Evolutionary conservation across 129 eudicot species (phyloP).

Genomic region (Ambrosia trifida): DNA sequence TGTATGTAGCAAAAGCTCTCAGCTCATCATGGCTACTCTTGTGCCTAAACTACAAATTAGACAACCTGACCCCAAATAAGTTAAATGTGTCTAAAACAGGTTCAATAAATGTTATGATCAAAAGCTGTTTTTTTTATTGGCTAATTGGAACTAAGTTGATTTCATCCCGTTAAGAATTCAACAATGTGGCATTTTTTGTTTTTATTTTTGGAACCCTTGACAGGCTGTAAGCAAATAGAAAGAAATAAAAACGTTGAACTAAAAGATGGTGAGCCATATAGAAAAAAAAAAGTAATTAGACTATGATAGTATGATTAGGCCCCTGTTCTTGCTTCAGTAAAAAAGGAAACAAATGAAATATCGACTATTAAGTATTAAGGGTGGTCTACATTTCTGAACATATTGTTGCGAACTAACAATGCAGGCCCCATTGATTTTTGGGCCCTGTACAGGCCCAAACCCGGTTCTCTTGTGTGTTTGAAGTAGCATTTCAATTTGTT

Average conservation of each 20-base stretch:
- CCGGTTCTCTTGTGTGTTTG: neutral
- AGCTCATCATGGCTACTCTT: neutral
- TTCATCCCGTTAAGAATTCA: no score
- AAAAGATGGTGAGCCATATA: neutral
- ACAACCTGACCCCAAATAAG: neutral
- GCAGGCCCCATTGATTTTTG: neutral
- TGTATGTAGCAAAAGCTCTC: constrained; percentile 15
- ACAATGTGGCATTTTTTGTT: neutral
- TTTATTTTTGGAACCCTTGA: neutral
- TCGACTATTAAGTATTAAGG: neutral
- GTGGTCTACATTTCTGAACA: constrained; percentile 6
- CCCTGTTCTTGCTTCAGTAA: neutral
- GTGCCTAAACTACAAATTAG: neutral
- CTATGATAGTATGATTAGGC: neutral
- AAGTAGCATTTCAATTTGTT: constrained; percentile 13
- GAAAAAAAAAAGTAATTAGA: neutral
- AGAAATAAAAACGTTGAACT: no score
- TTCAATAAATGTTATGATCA: neutral
- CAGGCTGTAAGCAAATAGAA: neutral
- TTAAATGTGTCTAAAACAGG: neutral
- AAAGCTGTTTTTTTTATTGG: no score
- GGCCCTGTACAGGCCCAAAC: constrained; percentile 6
- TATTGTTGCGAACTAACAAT: neutral
- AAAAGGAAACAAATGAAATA: neutral
- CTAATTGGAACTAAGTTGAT: no score